These are phyloP conservation scores for Mesotaenium endlicherianum DNA, from an alignment of 139 green algal genomes.

Conservation along the genomic window DNA sequence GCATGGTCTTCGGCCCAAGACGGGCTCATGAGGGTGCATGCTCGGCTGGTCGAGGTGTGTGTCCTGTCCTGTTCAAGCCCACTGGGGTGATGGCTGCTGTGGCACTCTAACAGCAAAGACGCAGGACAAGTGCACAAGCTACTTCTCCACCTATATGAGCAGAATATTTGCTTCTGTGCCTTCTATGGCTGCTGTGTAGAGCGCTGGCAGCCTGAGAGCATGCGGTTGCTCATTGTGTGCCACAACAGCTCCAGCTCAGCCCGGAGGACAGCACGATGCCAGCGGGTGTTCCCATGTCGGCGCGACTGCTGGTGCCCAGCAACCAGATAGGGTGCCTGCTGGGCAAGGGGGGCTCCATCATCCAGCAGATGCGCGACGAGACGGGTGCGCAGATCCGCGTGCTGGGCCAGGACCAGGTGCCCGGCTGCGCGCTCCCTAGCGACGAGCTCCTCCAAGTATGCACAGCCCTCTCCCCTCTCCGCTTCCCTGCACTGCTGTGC, in stretches of 20 bases:
- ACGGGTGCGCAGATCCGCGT: conserved; percentile 30
- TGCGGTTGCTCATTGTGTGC: too few relatives aligned
- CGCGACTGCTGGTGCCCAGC: conserved; percentile 15
- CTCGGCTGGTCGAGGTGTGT: neutral
- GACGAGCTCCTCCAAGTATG: conserved; percentile 43
- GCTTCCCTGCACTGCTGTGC: too few relatives aligned
- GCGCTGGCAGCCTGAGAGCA: neutral
- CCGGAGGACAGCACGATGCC: neutral
- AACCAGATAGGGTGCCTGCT: conserved; percentile 46
- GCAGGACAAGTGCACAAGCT: too few relatives aligned
- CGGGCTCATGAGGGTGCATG: conserved; percentile 5
- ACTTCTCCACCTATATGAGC: too few relatives aligned
- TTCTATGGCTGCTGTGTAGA: neutral
- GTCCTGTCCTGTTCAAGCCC: neutral
- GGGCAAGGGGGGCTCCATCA: conserved; percentile 43
- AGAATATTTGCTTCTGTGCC: too few relatives aligned
- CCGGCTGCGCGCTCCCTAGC: conserved; percentile 11
- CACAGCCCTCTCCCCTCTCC: too few relatives aligned
- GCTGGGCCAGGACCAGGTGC: conserved; percentile 15
- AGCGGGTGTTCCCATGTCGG: neutral
- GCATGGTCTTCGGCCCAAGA: conserved; percentile 9
- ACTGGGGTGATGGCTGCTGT: neutral
- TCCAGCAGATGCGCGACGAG: conserved; percentile 27
- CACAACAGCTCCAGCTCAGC: too few relatives aligned
- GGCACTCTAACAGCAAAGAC: neutral